Evolutionary conservation across 78 protist genomes (phyloP).

Genomic region (Dictyostelium purpureum): DNA sequence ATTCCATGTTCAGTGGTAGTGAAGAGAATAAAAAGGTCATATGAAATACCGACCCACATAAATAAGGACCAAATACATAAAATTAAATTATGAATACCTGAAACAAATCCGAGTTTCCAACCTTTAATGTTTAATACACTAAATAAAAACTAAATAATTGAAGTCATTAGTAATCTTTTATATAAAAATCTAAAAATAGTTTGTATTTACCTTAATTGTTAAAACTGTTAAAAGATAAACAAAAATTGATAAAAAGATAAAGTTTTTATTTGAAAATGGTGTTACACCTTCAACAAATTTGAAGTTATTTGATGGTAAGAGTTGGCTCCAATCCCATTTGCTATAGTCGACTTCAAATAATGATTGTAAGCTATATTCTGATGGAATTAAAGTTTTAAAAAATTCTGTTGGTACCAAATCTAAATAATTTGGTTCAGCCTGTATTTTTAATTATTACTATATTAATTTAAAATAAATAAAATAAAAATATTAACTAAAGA

Average conservation of each 20-base stretch:
- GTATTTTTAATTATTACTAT: neutral
- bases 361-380: neutral
- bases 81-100: conserved; percentile 54
- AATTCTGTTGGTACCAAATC: conserved; percentile 35
- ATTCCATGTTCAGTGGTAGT: conserved; percentile 31
- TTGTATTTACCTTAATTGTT: neutral
- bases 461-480: neutral
- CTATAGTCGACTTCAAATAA: conserved; percentile 30
- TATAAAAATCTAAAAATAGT: neutral
- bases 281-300: conserved; percentile 57
- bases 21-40: conserved; percentile 7
- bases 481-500: neutral
- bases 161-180: neutral
- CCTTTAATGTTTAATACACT: conserved; percentile 26
- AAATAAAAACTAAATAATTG: neutral
- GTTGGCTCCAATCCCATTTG: conserved; percentile 74
- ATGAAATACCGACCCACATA: conserved; percentile 34
- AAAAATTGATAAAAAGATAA: conserved; percentile 29
- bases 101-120: neutral
- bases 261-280: conserved; percentile 68
- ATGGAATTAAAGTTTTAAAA: conserved; percentile 17
- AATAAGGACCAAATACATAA: conserved; percentile 41
- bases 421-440: neutral
- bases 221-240: conserved; percentile 10
- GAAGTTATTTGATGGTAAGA: conserved; percentile 33